Evolutionary conservation across 148 eudicot genomes (phyloP), one percentile per base, ranked within the genome.

Genomic region (Chenopodium berlandieri): DNA sequence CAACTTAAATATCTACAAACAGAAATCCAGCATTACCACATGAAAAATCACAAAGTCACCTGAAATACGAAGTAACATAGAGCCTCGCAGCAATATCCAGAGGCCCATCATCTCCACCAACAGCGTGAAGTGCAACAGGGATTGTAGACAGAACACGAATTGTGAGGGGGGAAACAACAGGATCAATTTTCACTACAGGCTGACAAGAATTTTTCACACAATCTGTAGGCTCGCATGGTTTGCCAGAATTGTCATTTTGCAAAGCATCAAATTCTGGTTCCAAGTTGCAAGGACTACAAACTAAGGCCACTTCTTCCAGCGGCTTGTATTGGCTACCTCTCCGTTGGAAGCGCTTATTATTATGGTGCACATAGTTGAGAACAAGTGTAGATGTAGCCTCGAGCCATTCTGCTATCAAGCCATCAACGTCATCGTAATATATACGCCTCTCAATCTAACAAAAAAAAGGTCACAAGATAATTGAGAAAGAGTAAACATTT

Each of bases 41-140:
- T 10, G 27, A 50, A 80, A 44, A 50, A 31, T 60, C 78, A 71
- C 10, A 22, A 54, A 10, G 71, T 86, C 84, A 92, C 76, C 85
- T 84, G 75, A 88, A 86, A 83, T 94, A 96, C 20, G 99, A 91
- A 82, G 90, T 85, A 80, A 87, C 75, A 60, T 90, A 96, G 76
- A 96, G 82, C 85, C 97, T 92, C 69, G 91, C 95, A 80, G 79
- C 93, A 76, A 95, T 89, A 86, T 94, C 99, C 76, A 90, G 85
- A 16, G 99, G 92, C 9, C 97, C 97, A 79, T 91, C 90, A 56
- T 92, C 97, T 75, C 98, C 99, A 11, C 98, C 99, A 77, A 94
- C 71, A 52, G 98, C 95, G 82, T 90, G 90, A 73, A 95, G 91
- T 4, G 92, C 95, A 44, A 95, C 92, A 34, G 99, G 92, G 46